Percentiles rank a stretch among this genome's conserved stretches.
These are phyloP conservation scores for Dicorynia guianensis DNA, from an alignment of 306 rosid species.

Conservation along the genomic window DNA sequence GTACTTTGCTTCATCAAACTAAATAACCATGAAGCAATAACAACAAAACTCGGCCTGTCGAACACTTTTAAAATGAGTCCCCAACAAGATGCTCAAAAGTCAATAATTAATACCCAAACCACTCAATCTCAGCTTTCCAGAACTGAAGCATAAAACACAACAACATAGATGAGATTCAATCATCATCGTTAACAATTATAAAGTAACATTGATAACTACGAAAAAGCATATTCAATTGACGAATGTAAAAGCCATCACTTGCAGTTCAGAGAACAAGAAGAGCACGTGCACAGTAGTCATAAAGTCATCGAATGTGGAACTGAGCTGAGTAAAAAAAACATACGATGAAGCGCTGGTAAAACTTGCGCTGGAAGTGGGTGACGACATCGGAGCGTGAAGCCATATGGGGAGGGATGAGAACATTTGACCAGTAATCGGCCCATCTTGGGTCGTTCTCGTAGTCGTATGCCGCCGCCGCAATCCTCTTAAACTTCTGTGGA, in stretches of 20 bases:
- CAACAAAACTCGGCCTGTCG: background rate
- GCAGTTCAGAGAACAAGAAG: background rate
- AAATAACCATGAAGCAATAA: background rate
- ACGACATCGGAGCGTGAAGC: slow-evolving; percentile 75
- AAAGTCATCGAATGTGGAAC: background rate
- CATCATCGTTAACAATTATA: background rate
- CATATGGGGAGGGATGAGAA: slow-evolving; percentile 88
- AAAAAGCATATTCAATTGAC: background rate
- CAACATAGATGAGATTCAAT: background rate
- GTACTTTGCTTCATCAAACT: background rate
- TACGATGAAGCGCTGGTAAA: slow-evolving; percentile 83
- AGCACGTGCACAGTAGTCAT: background rate
- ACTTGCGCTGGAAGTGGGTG: slow-evolving; percentile 87
- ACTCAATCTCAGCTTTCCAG: background rate
- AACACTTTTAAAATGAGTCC: background rate
- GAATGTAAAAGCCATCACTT: background rate
- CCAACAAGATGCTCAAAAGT: background rate
- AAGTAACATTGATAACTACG: background rate
- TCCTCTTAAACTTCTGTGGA: slow-evolving; percentile 73
- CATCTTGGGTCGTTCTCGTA: slow-evolving; percentile 88
- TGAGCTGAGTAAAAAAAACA: slow-evolving; percentile 22
- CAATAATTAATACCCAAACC: background rate
- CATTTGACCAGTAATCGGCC: slow-evolving; percentile 91
- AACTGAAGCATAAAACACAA: background rate
- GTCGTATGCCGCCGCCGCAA: slow-evolving; percentile 85